These are phyloP conservation scores for Ogataea pini DNA, from an alignment of 805 yeast genomes.

Conservation along the genomic window DNA sequence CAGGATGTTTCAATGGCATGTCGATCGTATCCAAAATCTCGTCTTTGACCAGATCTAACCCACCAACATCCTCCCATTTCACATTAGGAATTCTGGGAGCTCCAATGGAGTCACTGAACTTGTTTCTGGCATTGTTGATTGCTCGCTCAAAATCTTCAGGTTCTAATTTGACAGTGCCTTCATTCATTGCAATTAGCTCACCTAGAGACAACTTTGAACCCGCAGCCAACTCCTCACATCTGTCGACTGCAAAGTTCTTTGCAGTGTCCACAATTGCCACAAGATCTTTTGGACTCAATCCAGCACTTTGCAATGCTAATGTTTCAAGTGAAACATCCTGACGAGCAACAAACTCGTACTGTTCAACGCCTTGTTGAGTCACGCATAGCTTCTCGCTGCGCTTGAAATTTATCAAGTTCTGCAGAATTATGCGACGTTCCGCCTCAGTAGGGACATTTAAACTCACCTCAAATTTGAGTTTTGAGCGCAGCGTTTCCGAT, in stretches of 20 bases:
- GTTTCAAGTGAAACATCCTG: conserved; percentile 55
- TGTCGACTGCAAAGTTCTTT: conserved; percentile 53
- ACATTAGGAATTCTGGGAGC: conserved; percentile 96
- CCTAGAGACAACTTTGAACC: conserved; percentile 26
- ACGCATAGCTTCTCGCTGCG: neutral
- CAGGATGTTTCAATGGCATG: conserved; percentile 92
- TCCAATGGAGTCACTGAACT: conserved; percentile 91
- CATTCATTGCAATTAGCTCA: conserved; percentile 47
- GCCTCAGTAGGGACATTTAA: conserved; percentile 75
- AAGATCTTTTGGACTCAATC: conserved; percentile 83
- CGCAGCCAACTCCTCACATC: conserved; percentile 41
- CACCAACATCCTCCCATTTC: conserved; percentile 97
- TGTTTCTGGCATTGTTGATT: conserved; percentile 78
- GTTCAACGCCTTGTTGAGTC: conserved; percentile 2
- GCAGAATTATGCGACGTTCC: conserved; percentile 69
- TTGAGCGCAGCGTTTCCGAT: conserved; percentile 63
- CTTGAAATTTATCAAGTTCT: conserved; percentile 40
- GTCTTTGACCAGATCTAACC: conserved; percentile 83
- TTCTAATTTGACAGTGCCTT: conserved; percentile 53
- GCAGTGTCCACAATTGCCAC: conserved; percentile 69
- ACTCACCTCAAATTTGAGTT: conserved; percentile 73
- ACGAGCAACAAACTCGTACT: conserved; percentile 33
- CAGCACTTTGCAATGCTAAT: conserved; percentile 87
- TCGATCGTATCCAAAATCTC: conserved; percentile 95
- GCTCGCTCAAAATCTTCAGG: conserved; percentile 69